phyloP scores from a whole-genome alignment of 2,329 filamentous ascomycete species.

The Aureobasidium sp. region DNA sequence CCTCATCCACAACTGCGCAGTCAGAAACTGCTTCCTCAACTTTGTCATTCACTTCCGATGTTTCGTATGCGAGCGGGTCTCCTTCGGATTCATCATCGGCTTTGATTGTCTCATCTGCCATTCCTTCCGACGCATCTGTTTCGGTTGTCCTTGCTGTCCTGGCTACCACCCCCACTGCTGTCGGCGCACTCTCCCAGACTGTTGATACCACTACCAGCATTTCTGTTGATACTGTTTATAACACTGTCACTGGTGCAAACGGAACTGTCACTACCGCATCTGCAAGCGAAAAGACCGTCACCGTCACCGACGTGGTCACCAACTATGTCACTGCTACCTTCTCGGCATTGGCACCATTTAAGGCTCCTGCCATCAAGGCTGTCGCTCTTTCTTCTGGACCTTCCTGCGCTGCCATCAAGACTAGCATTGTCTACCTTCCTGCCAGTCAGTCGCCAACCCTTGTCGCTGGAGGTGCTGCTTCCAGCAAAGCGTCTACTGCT shows the following conservation, averaged over 20 bases:
- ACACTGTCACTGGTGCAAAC: constrained; percentile 19
- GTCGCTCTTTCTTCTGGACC: constrained; percentile 7
- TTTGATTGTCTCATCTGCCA: background rate
- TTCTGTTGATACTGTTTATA: constrained; percentile 23
- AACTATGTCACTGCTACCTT: constrained; percentile 21
- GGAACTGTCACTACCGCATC: constrained; percentile 19
- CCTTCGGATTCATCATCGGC: constrained; percentile 10
- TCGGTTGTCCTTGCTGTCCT: background rate
- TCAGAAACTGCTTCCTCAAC: constrained; percentile 7
- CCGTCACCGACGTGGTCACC: constrained; percentile 21
- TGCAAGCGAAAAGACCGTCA: constrained; percentile 20
- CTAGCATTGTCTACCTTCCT: constrained; percentile 14
- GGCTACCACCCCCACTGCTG: constrained; percentile 15
- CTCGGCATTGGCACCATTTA: constrained; percentile 17
- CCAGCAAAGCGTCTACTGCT: constrained; percentile 4
- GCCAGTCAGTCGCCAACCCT: constrained; percentile 17
- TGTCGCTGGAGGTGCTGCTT: constrained; percentile 1
- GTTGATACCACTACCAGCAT: constrained; percentile 23
- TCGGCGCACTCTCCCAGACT: constrained; percentile 14
- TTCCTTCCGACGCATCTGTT: constrained; percentile 10
- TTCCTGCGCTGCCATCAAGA: constrained; percentile 15
- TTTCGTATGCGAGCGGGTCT: constrained; percentile 17
- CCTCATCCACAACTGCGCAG: constrained; percentile 1
- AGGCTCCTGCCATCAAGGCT: constrained; percentile 1
- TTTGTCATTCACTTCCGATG: constrained; percentile 12